Evolutionary conservation across 768 basidiomycete genomes (phyloP).

Genomic region (Tubosaeta sp.): DNA sequence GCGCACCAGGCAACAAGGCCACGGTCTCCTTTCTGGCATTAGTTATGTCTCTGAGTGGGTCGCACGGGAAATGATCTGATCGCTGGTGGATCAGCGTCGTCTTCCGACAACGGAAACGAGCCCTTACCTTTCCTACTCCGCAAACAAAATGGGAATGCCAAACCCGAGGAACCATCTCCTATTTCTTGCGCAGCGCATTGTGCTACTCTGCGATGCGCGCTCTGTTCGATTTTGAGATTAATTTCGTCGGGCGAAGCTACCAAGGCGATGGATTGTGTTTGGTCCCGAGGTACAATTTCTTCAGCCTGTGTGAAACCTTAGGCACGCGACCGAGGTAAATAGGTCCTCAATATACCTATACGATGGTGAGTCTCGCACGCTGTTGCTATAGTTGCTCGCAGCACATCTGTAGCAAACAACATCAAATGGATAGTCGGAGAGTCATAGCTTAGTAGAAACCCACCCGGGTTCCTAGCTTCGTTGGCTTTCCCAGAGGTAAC

Average conservation of each 20-base stretch:
- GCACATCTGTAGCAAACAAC: constrained; percentile 54
- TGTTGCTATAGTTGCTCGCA: constrained; percentile 77
- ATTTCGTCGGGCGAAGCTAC: constrained; percentile 84
- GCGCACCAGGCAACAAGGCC: constrained; percentile 84
- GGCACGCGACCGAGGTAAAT: constrained; percentile 1
- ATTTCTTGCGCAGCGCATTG: constrained; percentile 84
- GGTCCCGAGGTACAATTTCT: constrained; percentile 87
- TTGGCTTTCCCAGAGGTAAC: constrained; percentile 90
- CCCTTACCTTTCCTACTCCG: constrained; percentile 91
- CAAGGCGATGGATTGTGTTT: constrained; percentile 76
- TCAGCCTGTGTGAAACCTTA: constrained; percentile 55
- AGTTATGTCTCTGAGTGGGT: constrained; percentile 63
- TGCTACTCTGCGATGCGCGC: constrained; percentile 66
- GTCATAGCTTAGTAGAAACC: constrained; percentile 5
- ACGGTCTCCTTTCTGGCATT: constrained; percentile 94
- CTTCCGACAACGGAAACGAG: constrained; percentile 66
- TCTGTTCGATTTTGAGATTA: constrained; percentile 51
- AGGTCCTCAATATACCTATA: constrained; percentile 53
- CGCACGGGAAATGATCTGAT: neutral
- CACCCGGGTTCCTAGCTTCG: constrained; percentile 84
- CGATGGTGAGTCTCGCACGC: constrained; percentile 81
- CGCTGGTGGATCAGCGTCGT: constrained; percentile 74
- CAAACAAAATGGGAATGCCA: constrained; percentile 88
- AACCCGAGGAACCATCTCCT: constrained; percentile 80
- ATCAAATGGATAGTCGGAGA: neutral